A percentile compares a stretch with the other conserved stretches of the same genome.
phyloP scores from a whole-genome alignment of 441 rosid genomes.

The Arabidopsis lyrata region DNA sequence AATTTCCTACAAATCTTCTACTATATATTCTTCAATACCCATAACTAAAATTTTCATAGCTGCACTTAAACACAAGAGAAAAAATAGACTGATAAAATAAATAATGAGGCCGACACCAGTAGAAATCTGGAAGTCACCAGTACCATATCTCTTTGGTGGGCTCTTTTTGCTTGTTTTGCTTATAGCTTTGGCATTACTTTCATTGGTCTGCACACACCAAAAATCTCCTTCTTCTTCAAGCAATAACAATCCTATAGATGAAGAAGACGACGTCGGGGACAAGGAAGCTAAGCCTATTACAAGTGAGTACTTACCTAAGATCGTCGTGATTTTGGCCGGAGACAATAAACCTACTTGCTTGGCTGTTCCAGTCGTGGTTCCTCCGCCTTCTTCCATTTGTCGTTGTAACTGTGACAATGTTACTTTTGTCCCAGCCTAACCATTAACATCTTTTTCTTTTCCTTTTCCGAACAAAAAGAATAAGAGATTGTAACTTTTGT shows the following conservation, averaged over 20 bases:
- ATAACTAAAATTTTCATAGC: slow-evolving; percentile 13
- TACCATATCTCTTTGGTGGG: slow-evolving; percentile 50
- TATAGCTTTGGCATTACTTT: slow-evolving; percentile 45
- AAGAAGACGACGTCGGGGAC: slow-evolving; percentile 25
- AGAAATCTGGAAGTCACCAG: slow-evolving; percentile 45
- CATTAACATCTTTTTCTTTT: background rate
- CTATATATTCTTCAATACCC: slow-evolving; percentile 34
- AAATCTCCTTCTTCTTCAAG: slow-evolving; percentile 17
- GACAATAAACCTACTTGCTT: slow-evolving; percentile 60
- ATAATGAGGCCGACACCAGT: slow-evolving; percentile 33
- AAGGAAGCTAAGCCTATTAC: slow-evolving; percentile 9
- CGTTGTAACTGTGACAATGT: slow-evolving; percentile 33
- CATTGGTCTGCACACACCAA: slow-evolving; percentile 39
- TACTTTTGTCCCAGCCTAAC: slow-evolving; percentile 9
- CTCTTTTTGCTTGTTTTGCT: slow-evolving; percentile 42
- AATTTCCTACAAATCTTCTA: slow-evolving; percentile 7
- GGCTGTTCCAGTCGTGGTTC: slow-evolving; percentile 50
- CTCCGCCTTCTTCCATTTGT: slow-evolving; percentile 33
- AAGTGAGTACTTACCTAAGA: slow-evolving; percentile 44
- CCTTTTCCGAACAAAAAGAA: background rate
- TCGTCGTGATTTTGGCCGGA: slow-evolving; percentile 78
- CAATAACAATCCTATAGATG: slow-evolving; percentile 14
- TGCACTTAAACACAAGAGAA: slow-evolving; percentile 9
- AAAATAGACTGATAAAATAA: background rate
- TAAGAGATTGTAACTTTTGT: slow-evolving; percentile 13